Evolutionary conservation across 2,329 filamentous ascomycete genomes (phyloP), one percentile per base, ranked within the genome.

Genomic region (Allantophomopsis cytisporea): DNA sequence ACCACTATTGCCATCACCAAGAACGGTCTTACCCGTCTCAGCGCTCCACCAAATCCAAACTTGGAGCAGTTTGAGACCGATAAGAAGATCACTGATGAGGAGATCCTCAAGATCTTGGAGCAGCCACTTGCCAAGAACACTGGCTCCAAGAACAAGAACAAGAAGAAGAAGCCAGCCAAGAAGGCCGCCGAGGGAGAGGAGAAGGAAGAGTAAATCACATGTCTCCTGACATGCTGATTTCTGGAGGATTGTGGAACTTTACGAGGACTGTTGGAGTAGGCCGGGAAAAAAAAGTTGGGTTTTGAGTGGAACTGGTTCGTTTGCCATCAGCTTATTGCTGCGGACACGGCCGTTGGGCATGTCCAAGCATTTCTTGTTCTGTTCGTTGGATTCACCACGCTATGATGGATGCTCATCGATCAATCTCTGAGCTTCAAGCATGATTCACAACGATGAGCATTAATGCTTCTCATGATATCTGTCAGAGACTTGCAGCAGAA

Each of bases 71-170:
- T 81, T 71, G 82, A 94, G 74, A 81, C 85, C 28, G 88, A 96
- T 62, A 96, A 96, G 76, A 95, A 95, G 75, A 94, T 98, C 56
- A 81, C 79, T 49, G 89, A 96, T 48, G 86, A 94, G 67, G 89
- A 96, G 66, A 73, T 98, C 49, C 77, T 96, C 52, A 85, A 91
- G 71, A 89, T 96, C 48, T 73, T 98, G 38, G 87, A 91, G 65
- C 83, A 84, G 62, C 89, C 89, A 23, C 65, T 94, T 52, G 69
- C 80, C 49, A 85, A 84, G 65, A 83, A 84, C 66, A 87, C 88
- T 60, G 88, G 86, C 58, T 86, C 86, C 70, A 91, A 83, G 70
- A 89, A 87, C 72, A 93, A 88, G 76, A 87, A 83, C 73, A 77
- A 82, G 70, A 83, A 81, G 57, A 58, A 65, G 43, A 64, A 68